A percentile compares a stretch with the other conserved stretches of the same genome.
These are phyloP conservation scores for Takashimella koratensis DNA, from an alignment of 1,284 basidiomycete species.

Conservation along the genomic window DNA sequence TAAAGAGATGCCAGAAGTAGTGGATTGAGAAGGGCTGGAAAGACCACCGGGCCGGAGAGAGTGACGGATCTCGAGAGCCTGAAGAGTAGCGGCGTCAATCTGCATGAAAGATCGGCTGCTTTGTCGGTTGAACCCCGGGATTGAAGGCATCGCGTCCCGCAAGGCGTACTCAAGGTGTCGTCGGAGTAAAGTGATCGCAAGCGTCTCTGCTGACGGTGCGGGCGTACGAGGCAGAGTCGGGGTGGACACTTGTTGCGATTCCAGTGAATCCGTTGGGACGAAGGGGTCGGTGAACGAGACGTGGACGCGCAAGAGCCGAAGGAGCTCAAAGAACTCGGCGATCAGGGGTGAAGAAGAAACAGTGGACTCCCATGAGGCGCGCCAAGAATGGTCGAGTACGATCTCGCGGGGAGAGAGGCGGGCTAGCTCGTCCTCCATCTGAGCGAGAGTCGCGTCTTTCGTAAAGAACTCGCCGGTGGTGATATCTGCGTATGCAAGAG, in stretches of 20 bases:
- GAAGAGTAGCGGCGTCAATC: slow-evolving; percentile 85
- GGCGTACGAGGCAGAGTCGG: not conserved
- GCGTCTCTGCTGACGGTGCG: slow-evolving; percentile 50
- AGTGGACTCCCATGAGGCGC: slow-evolving; percentile 23
- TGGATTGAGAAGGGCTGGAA: slow-evolving; percentile 23
- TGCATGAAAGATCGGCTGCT: slow-evolving; percentile 65
- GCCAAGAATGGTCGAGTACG: slow-evolving; percentile 60
- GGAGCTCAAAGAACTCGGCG: slow-evolving; percentile 20
- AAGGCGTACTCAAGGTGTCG: slow-evolving; percentile 67
- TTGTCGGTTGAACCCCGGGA: slow-evolving; percentile 62
- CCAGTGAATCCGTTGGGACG: not conserved
- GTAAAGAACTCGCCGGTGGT: slow-evolving; percentile 92
- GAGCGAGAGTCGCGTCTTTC: slow-evolving; percentile 57
- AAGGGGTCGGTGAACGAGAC: slow-evolving; percentile 38
- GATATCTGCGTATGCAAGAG: slow-evolving; percentile 88
- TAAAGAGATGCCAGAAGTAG: slow-evolving; percentile 12
- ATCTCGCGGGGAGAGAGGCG: slow-evolving; percentile 78
- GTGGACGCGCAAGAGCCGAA: slow-evolving; percentile 33
- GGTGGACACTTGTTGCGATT: not conserved
- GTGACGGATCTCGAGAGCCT: slow-evolving; percentile 81
- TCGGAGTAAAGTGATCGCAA: slow-evolving; percentile 65
- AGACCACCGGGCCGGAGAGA: slow-evolving; percentile 66
- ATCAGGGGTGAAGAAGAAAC: not conserved
- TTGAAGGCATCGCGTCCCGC: slow-evolving; percentile 70
- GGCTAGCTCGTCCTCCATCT: slow-evolving; percentile 75